Conservation (phyloP, 108 stramenopile species). For the Craspedostauros australis region DNA sequence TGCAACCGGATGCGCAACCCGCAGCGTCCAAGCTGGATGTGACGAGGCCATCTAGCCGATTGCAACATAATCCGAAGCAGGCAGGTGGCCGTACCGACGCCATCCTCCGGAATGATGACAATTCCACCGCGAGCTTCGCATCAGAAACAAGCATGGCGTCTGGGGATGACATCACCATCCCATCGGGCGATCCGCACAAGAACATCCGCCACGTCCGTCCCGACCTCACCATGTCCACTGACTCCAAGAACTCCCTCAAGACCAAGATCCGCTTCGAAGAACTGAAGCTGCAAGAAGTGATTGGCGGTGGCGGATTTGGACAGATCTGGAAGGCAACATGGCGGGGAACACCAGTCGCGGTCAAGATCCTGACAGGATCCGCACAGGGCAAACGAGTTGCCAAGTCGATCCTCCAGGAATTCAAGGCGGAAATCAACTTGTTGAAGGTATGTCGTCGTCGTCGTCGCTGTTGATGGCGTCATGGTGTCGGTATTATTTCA, state of each 20-base stretch:
- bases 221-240: slow-evolving; percentile 55
- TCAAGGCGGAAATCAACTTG: slow-evolving; percentile 83
- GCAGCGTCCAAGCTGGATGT: too few species aligned
- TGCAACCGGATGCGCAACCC: slow-evolving; percentile 1
- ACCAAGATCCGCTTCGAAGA: slow-evolving; percentile 66
- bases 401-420: slow-evolving; percentile 77
- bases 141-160: too few species aligned
- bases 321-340: slow-evolving; percentile 83
- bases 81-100: too few species aligned
- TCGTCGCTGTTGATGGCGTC: background rate
- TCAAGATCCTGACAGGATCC: slow-evolving; percentile 76
- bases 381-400: slow-evolving; percentile 66
- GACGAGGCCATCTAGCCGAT: too few species aligned
- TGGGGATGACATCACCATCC: slow-evolving; percentile 27
- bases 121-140: too few species aligned
- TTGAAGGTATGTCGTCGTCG: slow-evolving; percentile 16
- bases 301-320: slow-evolving; percentile 91
- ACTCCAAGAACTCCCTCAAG: slow-evolving; percentile 58
- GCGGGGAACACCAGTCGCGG: slow-evolving; percentile 85
- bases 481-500: background rate
- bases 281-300: slow-evolving; percentile 59
- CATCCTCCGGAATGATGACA: too few species aligned
- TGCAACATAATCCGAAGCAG: too few species aligned
- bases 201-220: slow-evolving; percentile 68
- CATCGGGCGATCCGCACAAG: slow-evolving; percentile 60